Base-by-base conservation (phyloP, 805 yeast genomes). In the Wickerhamiella sergipiensis region DNA sequence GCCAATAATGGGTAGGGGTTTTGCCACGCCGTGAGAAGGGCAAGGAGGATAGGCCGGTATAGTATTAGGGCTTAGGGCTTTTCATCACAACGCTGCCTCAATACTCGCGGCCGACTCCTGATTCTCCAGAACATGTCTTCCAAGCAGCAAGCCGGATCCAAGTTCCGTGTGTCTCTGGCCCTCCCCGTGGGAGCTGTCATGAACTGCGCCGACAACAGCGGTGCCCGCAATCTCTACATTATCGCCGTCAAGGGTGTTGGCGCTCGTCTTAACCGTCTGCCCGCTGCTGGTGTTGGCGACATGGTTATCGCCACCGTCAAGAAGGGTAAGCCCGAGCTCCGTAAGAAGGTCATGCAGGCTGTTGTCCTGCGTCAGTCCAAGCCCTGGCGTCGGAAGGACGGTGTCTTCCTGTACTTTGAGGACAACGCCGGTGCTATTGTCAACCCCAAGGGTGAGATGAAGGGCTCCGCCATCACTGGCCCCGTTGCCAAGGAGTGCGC, bases 401-500 rank as follows among this genome's bases (percentile, higher is more conserved):
- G 99, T 85, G 85, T 88, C 67, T 92, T 74, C 89, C 87, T 92
- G 75, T 92, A 92, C 87, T 92, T 92, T 68, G 99, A 92, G 83
- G 99, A 92, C 79, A 92, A 92, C 72, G 99, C 99, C 63, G 98
- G 98, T 83, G 99, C 94, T 75, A 92, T 92, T 72, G 98, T 92
- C 74, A 92, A 92, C 80, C 98, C 99, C 73, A 92, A 92, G 92
- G 99, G 99, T 81, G 99, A 92, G 79, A 92, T 94, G 98, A 92
- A 92, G 83, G 99, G 99, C 78, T 94, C 98, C 65, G 99, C 98
- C 71, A 92, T 92, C 75, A 94, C 99, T 71, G 99, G 99, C 76
- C 99, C 99, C 71, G 99, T 92, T 72, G 97, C 97, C 75, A 92
- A 92, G 80, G 99, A 92, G 81, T 94, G 98, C 82, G 98, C 99